phyloP scores from a whole-genome alignment of 768 basidiomycete species.

The Melanogaster broomeanus region DNA sequence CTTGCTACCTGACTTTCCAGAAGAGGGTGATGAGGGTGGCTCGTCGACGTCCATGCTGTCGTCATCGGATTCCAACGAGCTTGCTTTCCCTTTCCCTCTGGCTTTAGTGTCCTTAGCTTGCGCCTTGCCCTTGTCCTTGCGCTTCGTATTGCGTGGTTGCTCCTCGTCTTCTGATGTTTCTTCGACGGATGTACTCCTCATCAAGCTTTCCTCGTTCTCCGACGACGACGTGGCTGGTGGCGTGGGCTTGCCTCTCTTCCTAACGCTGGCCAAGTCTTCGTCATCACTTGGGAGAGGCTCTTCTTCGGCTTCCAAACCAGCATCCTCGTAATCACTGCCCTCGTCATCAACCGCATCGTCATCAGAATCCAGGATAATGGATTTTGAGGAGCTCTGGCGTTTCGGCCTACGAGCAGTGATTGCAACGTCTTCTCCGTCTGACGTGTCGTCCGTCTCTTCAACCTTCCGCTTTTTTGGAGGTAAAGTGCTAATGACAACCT shows the following conservation, averaged over 20 bases:
- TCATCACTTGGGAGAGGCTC: conserved; percentile 27
- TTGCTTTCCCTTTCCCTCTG: conserved; percentile 20
- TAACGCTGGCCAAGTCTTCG: conserved; percentile 19
- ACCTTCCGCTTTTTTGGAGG: conserved; percentile 19
- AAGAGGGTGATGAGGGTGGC: conserved; percentile 34
- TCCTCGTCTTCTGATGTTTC: conserved; percentile 28
- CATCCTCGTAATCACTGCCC: conserved; percentile 34
- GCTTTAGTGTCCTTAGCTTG: conserved; percentile 20
- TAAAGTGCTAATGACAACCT: conserved; percentile 54
- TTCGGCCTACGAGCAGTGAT: conserved; percentile 34
- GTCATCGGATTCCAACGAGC: conserved; percentile 39
- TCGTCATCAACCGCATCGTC: conserved; percentile 41
- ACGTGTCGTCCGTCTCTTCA: conserved; percentile 20
- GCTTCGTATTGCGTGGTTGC: conserved; percentile 35
- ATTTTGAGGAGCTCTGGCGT: conserved; percentile 40
- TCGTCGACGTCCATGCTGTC: conserved; percentile 64
- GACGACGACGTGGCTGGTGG: conserved; percentile 35
- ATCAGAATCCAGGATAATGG: conserved; percentile 51
- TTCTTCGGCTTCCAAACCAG: conserved; percentile 35
- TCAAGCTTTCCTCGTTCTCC: conserved; percentile 28
- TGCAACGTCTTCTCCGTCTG: conserved; percentile 38
- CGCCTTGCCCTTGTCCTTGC: conserved; percentile 22
- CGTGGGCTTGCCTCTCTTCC: conserved; percentile 26
- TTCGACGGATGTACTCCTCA: conserved; percentile 23
- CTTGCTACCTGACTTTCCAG: conserved; percentile 40